Percentiles rank a stretch among this genome's conserved stretches.
Evolutionary conservation across 164 flowering plant species (phyloP).

Genomic region (Santalum album): DNA sequence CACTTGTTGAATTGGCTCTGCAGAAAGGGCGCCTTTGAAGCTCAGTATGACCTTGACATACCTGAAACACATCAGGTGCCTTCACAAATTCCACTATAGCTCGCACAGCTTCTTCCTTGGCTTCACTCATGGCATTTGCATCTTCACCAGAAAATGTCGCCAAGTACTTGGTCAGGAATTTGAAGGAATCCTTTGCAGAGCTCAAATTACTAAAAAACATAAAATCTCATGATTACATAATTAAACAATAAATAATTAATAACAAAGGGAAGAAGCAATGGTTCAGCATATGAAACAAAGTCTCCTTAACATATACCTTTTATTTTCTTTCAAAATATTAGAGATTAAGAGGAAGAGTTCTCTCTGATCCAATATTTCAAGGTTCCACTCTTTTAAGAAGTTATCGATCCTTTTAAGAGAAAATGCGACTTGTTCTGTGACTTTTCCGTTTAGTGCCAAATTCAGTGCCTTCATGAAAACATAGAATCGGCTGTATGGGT

Average conservation of each 20-base stretch:
- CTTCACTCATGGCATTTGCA: slow-evolving; percentile 52
- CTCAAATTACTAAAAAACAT: slow-evolving; percentile 29
- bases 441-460: slow-evolving; percentile 71
- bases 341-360: slow-evolving; percentile 65
- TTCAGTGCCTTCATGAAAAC: slow-evolving; percentile 78
- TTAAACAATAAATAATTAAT: background rate
- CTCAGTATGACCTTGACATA: slow-evolving; percentile 12
- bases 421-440: slow-evolving; percentile 63
- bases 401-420: slow-evolving; percentile 79
- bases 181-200: slow-evolving; percentile 63
- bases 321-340: slow-evolving; percentile 64
- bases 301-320: slow-evolving; percentile 38
- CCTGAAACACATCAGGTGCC: slow-evolving; percentile 89
- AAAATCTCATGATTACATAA: slow-evolving; percentile 1
- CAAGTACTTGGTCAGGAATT: slow-evolving; percentile 74
- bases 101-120: slow-evolving; percentile 83
- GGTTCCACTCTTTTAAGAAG: slow-evolving; percentile 86
- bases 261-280: background rate
- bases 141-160: slow-evolving; percentile 87
- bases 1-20: background rate
- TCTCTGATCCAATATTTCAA: slow-evolving; percentile 65
- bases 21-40: background rate
- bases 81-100: slow-evolving; percentile 82
- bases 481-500: slow-evolving; percentile 63
- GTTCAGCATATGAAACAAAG: background rate